These are phyloP conservation scores for Halophytophthora batemanensis DNA, from an alignment of 352 stramenopile species.

Conservation along the genomic window DNA sequence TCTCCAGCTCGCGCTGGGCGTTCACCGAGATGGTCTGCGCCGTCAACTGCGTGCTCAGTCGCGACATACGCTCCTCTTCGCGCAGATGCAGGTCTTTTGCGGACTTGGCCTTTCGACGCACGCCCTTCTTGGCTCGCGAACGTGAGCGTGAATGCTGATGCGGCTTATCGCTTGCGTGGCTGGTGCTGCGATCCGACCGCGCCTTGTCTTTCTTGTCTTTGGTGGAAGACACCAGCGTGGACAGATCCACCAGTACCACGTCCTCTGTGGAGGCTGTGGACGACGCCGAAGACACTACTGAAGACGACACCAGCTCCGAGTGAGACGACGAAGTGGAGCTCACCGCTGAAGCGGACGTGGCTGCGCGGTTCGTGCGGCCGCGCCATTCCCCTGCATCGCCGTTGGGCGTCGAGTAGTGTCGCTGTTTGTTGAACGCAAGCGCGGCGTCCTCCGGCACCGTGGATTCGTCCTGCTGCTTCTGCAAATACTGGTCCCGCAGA, in stretches of 20 bases:
- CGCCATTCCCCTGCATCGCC: constrained; percentile 10
- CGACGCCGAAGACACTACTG: constrained; percentile 17
- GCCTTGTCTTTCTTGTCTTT: constrained; percentile 19
- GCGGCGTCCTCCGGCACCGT: constrained; percentile 5
- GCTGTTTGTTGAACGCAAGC: constrained; percentile 11
- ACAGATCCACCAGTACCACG: constrained; percentile 25
- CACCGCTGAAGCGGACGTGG: constrained; percentile 8
- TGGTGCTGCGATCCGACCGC: constrained; percentile 15
- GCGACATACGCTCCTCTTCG: constrained; percentile 51
- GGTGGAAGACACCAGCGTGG: constrained; percentile 5
- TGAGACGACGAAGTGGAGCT: constrained; percentile 14
- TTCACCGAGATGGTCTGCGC: constrained; percentile 63
- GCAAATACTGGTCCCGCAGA: constrained; percentile 22
- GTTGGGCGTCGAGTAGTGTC: constrained; percentile 21
- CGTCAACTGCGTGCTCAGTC: constrained; percentile 55
- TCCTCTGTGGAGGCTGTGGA: constrained; percentile 19
- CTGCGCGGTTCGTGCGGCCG: constrained; percentile 13
- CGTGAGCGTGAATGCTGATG: constrained; percentile 14
- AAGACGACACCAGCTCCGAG: constrained; percentile 16
- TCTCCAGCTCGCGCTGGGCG: constrained; percentile 69
- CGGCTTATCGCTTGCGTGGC: constrained; percentile 21
- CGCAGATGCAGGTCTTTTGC: constrained; percentile 39
- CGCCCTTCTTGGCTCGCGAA: constrained; percentile 7
- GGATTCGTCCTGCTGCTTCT: constrained; percentile 20
- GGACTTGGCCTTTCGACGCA: constrained; percentile 27